A percentile compares a stretch with the other conserved stretches of the same genome.
Conservation (phyloP, 768 basidiomycete species). For the Lyophyllum shimeji region DNA sequence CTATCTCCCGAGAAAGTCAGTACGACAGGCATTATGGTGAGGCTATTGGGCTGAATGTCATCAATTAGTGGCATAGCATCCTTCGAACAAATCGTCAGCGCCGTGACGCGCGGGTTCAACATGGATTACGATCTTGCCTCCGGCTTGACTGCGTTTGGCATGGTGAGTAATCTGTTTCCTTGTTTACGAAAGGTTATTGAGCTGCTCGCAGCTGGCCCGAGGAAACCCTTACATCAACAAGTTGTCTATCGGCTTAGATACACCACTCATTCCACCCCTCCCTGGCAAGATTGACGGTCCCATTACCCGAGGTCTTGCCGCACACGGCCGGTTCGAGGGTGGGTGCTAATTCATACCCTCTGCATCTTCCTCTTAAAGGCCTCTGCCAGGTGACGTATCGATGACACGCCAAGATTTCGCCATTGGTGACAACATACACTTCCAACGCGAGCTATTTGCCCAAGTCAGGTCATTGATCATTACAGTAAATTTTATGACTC, state of each 20-base stretch:
- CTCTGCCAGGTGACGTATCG: constrained; percentile 12
- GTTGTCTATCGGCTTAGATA: constrained; percentile 13
- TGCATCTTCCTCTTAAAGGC: not conserved
- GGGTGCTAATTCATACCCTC: not conserved
- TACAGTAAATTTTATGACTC: not conserved
- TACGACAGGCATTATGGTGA: not conserved
- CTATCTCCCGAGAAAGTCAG: constrained; percentile 16
- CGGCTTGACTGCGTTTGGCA: constrained; percentile 14
- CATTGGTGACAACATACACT: constrained; percentile 14
- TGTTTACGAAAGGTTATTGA: not conserved
- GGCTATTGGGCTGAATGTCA: not conserved
- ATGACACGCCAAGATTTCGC: constrained; percentile 16
- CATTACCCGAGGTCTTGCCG: constrained; percentile 11
- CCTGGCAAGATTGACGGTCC: constrained; percentile 14
- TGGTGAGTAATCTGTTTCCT: not conserved
- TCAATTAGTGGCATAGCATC: constrained; percentile 13
- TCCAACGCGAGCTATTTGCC: constrained; percentile 7
- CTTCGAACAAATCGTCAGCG: constrained; percentile 14
- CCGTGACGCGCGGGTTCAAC: constrained; percentile 8
- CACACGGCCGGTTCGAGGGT: constrained; percentile 17
- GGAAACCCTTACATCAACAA: constrained; percentile 13
- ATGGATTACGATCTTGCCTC: constrained; percentile 18
- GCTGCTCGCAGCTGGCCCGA: constrained; percentile 4
- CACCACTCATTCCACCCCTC: constrained; percentile 10
- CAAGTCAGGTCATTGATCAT: not conserved